A percentile compares a stretch with the other conserved stretches of the same genome.
phyloP scores from a whole-genome alignment of 1,284 basidiomycete genomes.

The Amylostereum areolatum region DNA sequence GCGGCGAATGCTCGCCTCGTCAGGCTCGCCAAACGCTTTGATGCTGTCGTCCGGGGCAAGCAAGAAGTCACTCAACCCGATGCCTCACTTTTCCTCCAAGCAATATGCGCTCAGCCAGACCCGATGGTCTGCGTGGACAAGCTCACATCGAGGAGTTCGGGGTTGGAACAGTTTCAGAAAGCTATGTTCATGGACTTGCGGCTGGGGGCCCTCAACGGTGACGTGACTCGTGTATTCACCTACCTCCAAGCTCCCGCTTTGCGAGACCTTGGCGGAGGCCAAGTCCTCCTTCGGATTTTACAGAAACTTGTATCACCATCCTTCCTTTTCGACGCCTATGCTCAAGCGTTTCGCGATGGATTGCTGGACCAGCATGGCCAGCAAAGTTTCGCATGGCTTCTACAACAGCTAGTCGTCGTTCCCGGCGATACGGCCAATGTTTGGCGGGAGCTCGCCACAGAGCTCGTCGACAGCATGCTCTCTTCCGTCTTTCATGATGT shows the following conservation, averaged over 20 bases:
- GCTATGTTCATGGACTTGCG: slow-evolving; percentile 39
- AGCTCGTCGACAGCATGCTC: slow-evolving; percentile 28
- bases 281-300: slow-evolving; percentile 34
- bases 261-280: slow-evolving; percentile 34
- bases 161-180: slow-evolving; percentile 33
- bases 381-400: slow-evolving; percentile 42
- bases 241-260: slow-evolving; percentile 36
- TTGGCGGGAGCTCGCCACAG: slow-evolving; percentile 34
- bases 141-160: slow-evolving; percentile 33
- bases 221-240: slow-evolving; percentile 28
- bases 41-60: slow-evolving; percentile 15
- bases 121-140: slow-evolving; percentile 32
- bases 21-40: slow-evolving; percentile 20
- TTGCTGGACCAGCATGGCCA: slow-evolving; percentile 30
- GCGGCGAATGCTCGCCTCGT: slow-evolving; percentile 22
- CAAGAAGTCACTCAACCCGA: slow-evolving; percentile 15
- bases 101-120: slow-evolving; percentile 36
- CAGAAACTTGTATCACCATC: slow-evolving; percentile 42
- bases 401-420: slow-evolving; percentile 39
- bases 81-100: slow-evolving; percentile 37
- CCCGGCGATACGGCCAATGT: slow-evolving; percentile 25
- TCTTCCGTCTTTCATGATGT: slow-evolving; percentile 25
- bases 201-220: slow-evolving; percentile 37
- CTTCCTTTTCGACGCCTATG: slow-evolving; percentile 44
- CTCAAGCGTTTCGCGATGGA: slow-evolving; percentile 30